phyloP scores from a whole-genome alignment of 441 rosid genomes.

The Erysimum cheiri region DNA sequence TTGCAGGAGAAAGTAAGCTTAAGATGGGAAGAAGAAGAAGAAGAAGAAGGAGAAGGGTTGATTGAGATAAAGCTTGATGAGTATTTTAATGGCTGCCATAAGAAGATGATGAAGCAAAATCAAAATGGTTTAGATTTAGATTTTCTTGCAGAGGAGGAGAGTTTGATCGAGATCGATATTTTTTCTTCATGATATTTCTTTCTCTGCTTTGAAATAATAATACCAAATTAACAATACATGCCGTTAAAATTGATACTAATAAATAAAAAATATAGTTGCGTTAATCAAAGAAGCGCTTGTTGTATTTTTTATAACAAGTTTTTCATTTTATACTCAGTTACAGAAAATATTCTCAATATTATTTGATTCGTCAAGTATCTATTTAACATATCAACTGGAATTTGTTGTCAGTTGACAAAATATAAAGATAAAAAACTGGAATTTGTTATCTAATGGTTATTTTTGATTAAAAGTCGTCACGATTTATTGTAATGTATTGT shows the following conservation, averaged over 20 bases:
- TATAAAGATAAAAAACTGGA: too few relatives aligned
- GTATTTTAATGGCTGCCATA: neutral
- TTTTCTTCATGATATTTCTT: neutral
- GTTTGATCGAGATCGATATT: neutral
- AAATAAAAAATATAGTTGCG: neutral
- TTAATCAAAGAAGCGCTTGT: neutral
- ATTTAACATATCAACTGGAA: too few relatives aligned
- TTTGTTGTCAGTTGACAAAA: neutral
- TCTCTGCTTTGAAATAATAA: neutral
- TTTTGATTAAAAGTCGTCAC: slow-evolving; percentile 10
- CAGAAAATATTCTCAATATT: neutral
- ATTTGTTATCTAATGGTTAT: neutral
- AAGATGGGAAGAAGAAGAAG: neutral
- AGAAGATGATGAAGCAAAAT: neutral
- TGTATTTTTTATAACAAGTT: neutral
- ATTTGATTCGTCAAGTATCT: slow-evolving; percentile 13
- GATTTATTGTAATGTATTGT: neutral
- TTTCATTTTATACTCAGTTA: neutral
- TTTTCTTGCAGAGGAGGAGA: neutral
- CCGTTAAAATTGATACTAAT: neutral
- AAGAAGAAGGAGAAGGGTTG: neutral
- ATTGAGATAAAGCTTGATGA: neutral
- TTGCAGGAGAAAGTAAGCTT: neutral
- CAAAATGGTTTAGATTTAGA: neutral
- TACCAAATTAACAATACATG: neutral